Percentiles rank a stretch among this genome's conserved stretches.
phyloP scores from a whole-genome alignment of 1,139 yeast genomes.

The Eremothecium coryli region DNA sequence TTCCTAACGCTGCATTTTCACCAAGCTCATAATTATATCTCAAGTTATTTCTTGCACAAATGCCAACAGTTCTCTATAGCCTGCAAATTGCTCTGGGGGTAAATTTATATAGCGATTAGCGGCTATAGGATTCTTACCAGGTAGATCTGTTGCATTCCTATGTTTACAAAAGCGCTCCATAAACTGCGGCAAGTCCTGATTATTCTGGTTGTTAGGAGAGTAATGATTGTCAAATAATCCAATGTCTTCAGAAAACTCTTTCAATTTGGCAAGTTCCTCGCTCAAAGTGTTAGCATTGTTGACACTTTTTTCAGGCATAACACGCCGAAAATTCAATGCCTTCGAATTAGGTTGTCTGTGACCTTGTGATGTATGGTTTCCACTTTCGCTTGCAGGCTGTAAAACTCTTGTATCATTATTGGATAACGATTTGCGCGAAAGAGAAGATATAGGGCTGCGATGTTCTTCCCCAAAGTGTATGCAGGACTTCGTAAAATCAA shows the following conservation, averaged over 20 bases:
- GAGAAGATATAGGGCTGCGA: too few species aligned
- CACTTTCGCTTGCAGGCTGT: too few species aligned
- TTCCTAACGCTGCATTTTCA: too few species aligned
- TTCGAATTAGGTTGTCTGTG: neutral
- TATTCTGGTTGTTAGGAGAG: too few species aligned
- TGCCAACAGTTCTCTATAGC: neutral
- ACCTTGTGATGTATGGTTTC: neutral
- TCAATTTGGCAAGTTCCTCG: constrained; percentile 4
- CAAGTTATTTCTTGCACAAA: constrained; percentile 1
- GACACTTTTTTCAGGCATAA: too few species aligned
- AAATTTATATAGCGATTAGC: too few species aligned
- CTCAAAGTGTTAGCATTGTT: too few species aligned
- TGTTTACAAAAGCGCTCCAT: neutral
- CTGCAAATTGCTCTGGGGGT: neutral
- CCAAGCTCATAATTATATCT: too few species aligned
- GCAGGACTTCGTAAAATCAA: constrained; percentile 23
- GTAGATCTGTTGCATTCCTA: neutral
- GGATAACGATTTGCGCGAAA: too few species aligned
- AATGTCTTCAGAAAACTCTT: constrained; percentile 21
- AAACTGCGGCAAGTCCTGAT: too few species aligned
- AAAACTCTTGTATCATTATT: too few species aligned
- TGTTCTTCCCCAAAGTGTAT: constrained; percentile 24
- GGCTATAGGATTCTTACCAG: neutral
- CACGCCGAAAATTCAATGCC: too few species aligned
- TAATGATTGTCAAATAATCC: constrained; percentile 14